phyloP scores from a whole-genome alignment of 805 yeast species.

The Kluyveromyces starmeri region DNA sequence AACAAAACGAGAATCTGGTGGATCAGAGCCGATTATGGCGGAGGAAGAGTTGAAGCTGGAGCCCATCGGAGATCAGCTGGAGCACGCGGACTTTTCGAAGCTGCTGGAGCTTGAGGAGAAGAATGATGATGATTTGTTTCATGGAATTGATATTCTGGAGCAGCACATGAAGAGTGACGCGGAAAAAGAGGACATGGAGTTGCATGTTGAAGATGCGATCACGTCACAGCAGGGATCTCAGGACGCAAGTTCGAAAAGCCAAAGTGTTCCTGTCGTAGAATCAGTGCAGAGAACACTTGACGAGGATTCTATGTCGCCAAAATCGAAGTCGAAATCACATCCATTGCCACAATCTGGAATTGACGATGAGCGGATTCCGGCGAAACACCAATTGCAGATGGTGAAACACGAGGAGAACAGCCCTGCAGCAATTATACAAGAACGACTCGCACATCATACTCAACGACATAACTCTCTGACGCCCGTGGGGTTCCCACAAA shows the following conservation, averaged over 20 bases:
- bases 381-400: not conserved
- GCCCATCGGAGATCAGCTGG: conserved; percentile 17
- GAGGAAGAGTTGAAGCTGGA: conserved; percentile 17
- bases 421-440: conserved; percentile 20
- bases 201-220: not conserved
- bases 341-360: not conserved
- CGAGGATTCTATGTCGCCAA: conserved; percentile 3
- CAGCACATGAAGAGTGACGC: conserved; percentile 12
- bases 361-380: no score
- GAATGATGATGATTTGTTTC: conserved; percentile 24
- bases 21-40: not conserved
- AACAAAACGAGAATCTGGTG: not conserved
- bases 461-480: conserved; percentile 23
- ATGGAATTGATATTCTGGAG: conserved; percentile 13
- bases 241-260: conserved; percentile 5
- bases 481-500: conserved; percentile 10
- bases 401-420: conserved; percentile 12
- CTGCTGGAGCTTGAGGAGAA: conserved; percentile 26
- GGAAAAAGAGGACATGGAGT: conserved; percentile 3
- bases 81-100: conserved; percentile 25
- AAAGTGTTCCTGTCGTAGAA: conserved; percentile 10
- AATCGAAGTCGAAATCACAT: not conserved
- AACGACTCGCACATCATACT: conserved; percentile 9
- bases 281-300: conserved; percentile 5
- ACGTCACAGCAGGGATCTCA: not conserved